Conservation (phyloP, 176 grass and related monocot species). For the Eremochloa ophiuroides region DNA sequence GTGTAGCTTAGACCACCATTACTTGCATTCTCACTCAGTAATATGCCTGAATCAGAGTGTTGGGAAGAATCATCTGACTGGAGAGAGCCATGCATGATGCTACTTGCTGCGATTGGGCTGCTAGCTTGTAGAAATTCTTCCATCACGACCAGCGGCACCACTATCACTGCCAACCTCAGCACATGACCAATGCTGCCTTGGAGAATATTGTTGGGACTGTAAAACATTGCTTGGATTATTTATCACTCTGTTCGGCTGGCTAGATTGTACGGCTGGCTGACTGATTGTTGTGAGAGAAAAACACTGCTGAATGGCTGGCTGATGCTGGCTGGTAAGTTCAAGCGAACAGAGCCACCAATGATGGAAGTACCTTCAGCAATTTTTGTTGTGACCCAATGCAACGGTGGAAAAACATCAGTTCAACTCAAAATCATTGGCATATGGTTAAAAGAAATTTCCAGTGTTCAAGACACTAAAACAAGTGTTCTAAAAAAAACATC, state of each 20-base stretch:
- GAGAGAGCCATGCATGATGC: constrained; percentile 78
- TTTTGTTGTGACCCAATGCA: constrained; percentile 80
- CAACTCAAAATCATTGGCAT: constrained; percentile 26
- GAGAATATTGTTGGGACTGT: constrained; percentile 48
- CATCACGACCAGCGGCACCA: constrained; percentile 51
- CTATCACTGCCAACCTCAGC: constrained; percentile 79
- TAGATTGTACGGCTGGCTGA: too few species aligned
- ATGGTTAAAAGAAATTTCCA: not conserved
- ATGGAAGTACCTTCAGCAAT: constrained; percentile 69
- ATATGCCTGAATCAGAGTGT: constrained; percentile 80
- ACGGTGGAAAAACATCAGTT: constrained; percentile 59
- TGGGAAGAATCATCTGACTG: constrained; percentile 94
- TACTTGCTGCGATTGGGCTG: constrained; percentile 55
- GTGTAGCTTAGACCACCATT: constrained; percentile 65
- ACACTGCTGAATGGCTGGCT: too few species aligned
- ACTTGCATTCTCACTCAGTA: constrained; percentile 66
- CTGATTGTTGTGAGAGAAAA: too few species aligned
- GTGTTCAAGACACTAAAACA: not conserved
- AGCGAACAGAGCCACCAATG: too few species aligned
- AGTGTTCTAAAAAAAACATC: not conserved
- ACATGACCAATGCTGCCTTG: constrained; percentile 68
- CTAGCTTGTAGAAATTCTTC: constrained; percentile 69
- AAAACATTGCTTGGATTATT: constrained; percentile 48
- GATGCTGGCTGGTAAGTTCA: too few species aligned
- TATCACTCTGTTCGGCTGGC: too few species aligned